These are phyloP conservation scores for Penicillium robsamsonii DNA, from an alignment of 495 filamentous ascomycete species.

Conservation along the genomic window DNA sequence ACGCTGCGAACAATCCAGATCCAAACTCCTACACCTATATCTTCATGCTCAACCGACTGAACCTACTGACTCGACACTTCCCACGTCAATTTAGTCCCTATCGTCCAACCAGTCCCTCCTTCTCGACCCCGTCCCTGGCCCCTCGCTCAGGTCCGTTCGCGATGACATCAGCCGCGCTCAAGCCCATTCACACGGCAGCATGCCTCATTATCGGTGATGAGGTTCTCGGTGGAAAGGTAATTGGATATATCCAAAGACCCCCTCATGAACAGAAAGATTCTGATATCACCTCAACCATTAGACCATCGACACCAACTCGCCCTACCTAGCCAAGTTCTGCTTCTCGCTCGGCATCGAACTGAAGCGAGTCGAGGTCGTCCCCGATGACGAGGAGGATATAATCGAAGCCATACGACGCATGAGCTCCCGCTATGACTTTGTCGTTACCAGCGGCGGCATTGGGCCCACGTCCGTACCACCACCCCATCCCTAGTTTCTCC, in stretches of 20 bases:
- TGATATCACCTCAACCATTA: slow-evolving; percentile 24
- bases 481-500: slow-evolving; percentile 7
- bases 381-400: slow-evolving; percentile 87
- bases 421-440: slow-evolving; percentile 85
- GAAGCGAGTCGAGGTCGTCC: slow-evolving; percentile 87
- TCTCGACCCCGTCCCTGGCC: slow-evolving; percentile 35
- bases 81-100: slow-evolving; percentile 56
- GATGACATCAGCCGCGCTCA: slow-evolving; percentile 57
- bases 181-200: slow-evolving; percentile 82
- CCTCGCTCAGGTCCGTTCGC: slow-evolving; percentile 28
- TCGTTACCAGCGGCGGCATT: slow-evolving; percentile 93
- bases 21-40: not conserved
- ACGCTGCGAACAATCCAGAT: slow-evolving; percentile 5
- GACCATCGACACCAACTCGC: slow-evolving; percentile 90
- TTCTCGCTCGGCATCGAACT: slow-evolving; percentile 87
- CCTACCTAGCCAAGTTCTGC: slow-evolving; percentile 89
- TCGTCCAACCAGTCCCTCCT: slow-evolving; percentile 32
- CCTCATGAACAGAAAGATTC: not conserved
- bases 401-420: slow-evolving; percentile 82
- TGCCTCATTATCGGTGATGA: slow-evolving; percentile 97
- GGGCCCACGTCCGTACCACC: slow-evolving; percentile 73
- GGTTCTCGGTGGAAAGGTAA: slow-evolving; percentile 92
- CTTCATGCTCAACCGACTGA: slow-evolving; percentile 73
- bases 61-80: slow-evolving; percentile 71
- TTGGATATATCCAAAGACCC: not conserved